phyloP scores from a whole-genome alignment of 2,329 filamentous ascomycete genomes.

The Tolypocladium cylindrosporum region DNA sequence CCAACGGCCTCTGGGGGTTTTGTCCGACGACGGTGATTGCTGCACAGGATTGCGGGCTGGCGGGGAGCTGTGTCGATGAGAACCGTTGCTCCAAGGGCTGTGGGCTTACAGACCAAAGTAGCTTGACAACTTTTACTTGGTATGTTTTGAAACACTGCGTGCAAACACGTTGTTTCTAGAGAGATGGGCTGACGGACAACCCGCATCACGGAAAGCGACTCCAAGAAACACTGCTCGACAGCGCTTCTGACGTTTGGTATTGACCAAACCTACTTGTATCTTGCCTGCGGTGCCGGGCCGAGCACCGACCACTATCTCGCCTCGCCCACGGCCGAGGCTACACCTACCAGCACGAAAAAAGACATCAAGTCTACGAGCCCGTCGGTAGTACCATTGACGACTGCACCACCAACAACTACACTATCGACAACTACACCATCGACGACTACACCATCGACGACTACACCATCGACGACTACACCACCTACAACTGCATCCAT shows the following conservation, averaged over 20 bases:
- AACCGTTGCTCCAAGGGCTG: background rate
- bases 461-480: background rate
- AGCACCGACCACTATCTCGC: background rate
- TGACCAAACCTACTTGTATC: background rate
- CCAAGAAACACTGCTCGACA: background rate
- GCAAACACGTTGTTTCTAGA: too few relatives aligned
- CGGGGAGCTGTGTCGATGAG: background rate
- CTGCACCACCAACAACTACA: background rate
- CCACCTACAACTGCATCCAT: background rate
- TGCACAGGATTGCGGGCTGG: background rate
- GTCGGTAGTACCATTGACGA: background rate
- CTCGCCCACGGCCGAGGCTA: background rate
- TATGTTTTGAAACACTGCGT: background rate
- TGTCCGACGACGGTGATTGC: background rate
- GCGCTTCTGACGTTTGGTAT: background rate
- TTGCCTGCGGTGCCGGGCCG: background rate
- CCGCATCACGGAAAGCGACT: background rate
- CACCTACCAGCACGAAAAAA: too few relatives aligned
- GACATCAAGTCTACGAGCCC: too few relatives aligned
- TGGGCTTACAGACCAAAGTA: background rate
- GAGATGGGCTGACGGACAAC: background rate
- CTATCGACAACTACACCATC: background rate
- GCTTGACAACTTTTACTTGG: background rate
- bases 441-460: background rate
- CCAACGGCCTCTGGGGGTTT: background rate